Percentiles rank a stretch among this genome's conserved stretches.
Evolutionary conservation across 495 filamentous ascomycete genomes (phyloP).

Genomic region (Xylaria longipes): DNA sequence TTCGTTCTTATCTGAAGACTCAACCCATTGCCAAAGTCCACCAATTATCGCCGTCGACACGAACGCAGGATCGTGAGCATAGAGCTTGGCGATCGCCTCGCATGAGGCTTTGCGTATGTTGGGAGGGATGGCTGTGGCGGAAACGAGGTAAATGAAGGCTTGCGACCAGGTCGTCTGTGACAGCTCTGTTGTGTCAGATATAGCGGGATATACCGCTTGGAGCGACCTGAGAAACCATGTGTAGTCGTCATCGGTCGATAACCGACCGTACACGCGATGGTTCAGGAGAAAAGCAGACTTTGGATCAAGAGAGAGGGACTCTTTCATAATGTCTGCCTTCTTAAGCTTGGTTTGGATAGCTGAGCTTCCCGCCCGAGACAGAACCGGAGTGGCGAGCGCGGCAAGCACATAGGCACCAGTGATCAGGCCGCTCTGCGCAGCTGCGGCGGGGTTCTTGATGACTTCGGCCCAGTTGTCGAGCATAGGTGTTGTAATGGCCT

Average conservation of each 20-base stretch:
- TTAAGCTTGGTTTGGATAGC: conserved; percentile 55
- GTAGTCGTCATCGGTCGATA: conserved; percentile 73
- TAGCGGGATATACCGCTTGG: conserved; percentile 58
- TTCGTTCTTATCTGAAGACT: conserved; percentile 66
- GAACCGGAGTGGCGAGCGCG: conserved; percentile 61
- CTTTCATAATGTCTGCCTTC: conserved; percentile 65
- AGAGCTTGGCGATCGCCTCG: conserved; percentile 62
- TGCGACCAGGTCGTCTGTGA: conserved; percentile 74
- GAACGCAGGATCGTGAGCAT: conserved; percentile 57
- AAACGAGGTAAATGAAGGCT: conserved; percentile 79
- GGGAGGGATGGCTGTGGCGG: conserved; percentile 61
- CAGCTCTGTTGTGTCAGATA: conserved; percentile 36
- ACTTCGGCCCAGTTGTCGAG: conserved; percentile 80
- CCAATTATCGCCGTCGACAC: conserved; percentile 67
- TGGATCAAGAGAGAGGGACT: conserved; percentile 67
- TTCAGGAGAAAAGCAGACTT: conserved; percentile 89
- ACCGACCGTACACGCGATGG: conserved; percentile 79
- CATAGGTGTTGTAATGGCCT: conserved; percentile 68
- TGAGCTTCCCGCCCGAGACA: conserved; percentile 49
- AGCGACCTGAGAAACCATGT: conserved; percentile 78
- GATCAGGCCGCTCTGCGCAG: conserved; percentile 78
- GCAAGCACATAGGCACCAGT: conserved; percentile 74
- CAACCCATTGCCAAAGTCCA: conserved; percentile 85
- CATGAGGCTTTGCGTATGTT: conserved; percentile 65
- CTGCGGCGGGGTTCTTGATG: conserved; percentile 72